Conservation (phyloP, 192 early-diverging fungal genomes). For the Backusella westeae region DNA sequence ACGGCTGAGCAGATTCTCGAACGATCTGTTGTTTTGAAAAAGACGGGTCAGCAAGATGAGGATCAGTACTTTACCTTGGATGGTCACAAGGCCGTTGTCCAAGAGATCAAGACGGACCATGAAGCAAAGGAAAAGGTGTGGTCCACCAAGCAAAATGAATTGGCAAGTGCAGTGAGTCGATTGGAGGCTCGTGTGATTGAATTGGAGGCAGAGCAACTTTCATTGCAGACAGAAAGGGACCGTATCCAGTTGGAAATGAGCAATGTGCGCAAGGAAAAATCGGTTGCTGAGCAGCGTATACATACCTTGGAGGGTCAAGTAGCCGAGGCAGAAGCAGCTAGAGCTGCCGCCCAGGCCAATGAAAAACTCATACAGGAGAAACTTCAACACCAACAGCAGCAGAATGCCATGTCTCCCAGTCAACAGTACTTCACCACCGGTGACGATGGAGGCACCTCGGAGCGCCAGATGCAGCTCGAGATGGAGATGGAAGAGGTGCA, state of each 20-base stretch:
- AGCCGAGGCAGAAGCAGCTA: conserved; percentile 30
- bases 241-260: conserved; percentile 29
- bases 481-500: conserved; percentile 41
- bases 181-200: conserved; percentile 13
- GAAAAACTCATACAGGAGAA: not conserved
- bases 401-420: not conserved
- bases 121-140: conserved; percentile 12
- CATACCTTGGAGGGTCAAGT: conserved; percentile 39
- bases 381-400: not conserved
- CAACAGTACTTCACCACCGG: conserved; percentile 4
- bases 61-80: conserved; percentile 25
- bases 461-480: conserved; percentile 26
- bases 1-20: conserved; percentile 56
- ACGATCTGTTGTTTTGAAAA: conserved; percentile 21
- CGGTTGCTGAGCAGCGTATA: conserved; percentile 39
- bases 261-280: conserved; percentile 35
- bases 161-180: conserved; percentile 10
- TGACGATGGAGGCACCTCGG: not conserved
- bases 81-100: conserved; percentile 25
- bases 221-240: conserved; percentile 34
- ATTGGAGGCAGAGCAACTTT: conserved; percentile 16
- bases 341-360: conserved; percentile 22
- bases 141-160: not conserved
- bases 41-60: not conserved
- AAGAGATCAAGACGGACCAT: conserved; percentile 24